phyloP scores from a whole-genome alignment of 495 filamentous ascomycete species.

The Trichoderma asperelloides region DNA sequence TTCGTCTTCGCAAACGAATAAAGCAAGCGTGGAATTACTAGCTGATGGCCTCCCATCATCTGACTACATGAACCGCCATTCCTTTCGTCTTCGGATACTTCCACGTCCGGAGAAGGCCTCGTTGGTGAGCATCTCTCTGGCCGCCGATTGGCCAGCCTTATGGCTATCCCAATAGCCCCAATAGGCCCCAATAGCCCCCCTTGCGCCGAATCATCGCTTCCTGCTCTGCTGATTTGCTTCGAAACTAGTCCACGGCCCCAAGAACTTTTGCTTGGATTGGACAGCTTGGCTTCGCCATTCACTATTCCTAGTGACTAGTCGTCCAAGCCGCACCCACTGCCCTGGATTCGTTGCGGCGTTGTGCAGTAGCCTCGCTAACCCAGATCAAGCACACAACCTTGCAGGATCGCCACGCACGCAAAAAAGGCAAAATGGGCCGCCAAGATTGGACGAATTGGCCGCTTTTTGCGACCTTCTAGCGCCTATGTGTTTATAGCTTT shows the following conservation, averaged over 20 bases:
- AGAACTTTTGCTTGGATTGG: background rate
- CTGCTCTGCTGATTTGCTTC: background rate
- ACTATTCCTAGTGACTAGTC: background rate
- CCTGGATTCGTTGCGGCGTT: background rate
- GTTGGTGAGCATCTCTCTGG: background rate
- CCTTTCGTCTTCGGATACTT: background rate
- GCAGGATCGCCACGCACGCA: constrained; percentile 3
- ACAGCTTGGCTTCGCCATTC: background rate
- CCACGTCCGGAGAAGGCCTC: background rate
- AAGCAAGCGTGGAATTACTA: background rate
- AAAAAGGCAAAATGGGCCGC: constrained; percentile 8
- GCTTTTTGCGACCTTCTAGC: background rate
- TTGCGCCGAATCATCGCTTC: background rate
- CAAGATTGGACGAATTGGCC: background rate
- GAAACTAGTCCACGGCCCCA: background rate
- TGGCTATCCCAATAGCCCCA: background rate
- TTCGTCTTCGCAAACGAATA: background rate
- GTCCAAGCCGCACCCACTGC: background rate
- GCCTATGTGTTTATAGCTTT: background rate
- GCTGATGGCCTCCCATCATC: background rate
- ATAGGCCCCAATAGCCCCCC: background rate
- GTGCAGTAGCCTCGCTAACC: constrained; percentile 5
- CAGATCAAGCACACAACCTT: constrained; percentile 1
- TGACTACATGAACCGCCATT: background rate
- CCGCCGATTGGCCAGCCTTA: constrained; percentile 3